Evolutionary conservation across 1,284 basidiomycete species (phyloP).

Genomic region (Boletus smithii): DNA sequence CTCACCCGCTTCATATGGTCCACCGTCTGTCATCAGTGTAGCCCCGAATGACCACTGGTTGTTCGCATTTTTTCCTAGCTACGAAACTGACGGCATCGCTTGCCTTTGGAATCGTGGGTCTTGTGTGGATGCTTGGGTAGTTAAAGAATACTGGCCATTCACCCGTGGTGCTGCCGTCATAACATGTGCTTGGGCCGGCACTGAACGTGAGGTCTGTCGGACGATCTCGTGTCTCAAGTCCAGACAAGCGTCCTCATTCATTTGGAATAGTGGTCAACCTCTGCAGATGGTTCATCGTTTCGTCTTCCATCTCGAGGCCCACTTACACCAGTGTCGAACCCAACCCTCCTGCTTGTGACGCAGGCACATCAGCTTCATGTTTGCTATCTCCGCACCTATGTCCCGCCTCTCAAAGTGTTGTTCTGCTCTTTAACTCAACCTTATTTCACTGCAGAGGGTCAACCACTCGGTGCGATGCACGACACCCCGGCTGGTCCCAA

Average conservation of each 20-base stretch:
- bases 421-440: slow-evolving; percentile 46
- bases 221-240: neutral
- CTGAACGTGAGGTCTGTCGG: slow-evolving; percentile 55
- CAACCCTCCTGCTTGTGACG: slow-evolving; percentile 55
- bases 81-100: slow-evolving; percentile 49
- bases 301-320: slow-evolving; percentile 57
- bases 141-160: slow-evolving; percentile 57
- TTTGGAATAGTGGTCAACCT: slow-evolving; percentile 46
- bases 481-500: slow-evolving; percentile 38
- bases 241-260: neutral
- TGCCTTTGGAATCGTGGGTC: slow-evolving; percentile 62
- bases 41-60: slow-evolving; percentile 59
- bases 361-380: slow-evolving; percentile 51
- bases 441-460: slow-evolving; percentile 35
- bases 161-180: slow-evolving; percentile 55
- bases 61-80: slow-evolving; percentile 71
- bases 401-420: slow-evolving; percentile 41
- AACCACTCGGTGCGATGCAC: slow-evolving; percentile 25
- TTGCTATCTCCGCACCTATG: slow-evolving; percentile 46
- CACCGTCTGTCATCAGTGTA: slow-evolving; percentile 60
- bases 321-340: slow-evolving; percentile 44
- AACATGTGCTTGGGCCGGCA: slow-evolving; percentile 57
- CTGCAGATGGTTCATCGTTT: slow-evolving; percentile 37
- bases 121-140: slow-evolving; percentile 58
- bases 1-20: slow-evolving; percentile 49